Conservation (phyloP, 257 asterid species). For the Capsicum baccatum region DNA sequence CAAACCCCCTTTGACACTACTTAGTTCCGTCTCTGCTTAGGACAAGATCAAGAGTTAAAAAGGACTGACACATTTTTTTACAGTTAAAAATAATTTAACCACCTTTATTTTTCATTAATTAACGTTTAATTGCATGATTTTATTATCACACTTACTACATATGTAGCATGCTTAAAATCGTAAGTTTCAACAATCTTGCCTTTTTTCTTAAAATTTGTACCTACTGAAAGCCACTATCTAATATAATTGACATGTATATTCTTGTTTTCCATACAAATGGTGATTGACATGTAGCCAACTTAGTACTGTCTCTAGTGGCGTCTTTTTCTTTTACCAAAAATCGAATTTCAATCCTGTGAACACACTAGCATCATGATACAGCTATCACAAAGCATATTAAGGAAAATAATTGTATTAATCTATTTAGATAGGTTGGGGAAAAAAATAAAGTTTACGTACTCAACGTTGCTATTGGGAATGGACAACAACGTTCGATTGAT, state of each 20-base stretch:
- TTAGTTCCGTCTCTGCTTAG: no score
- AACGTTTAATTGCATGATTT: no score
- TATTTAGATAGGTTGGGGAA: not conserved
- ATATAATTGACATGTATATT: not conserved
- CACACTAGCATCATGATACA: not conserved
- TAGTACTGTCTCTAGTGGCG: not conserved
- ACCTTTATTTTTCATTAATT: not conserved
- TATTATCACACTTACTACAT: no score
- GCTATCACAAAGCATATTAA: not conserved
- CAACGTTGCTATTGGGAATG: slow-evolving; percentile 63
- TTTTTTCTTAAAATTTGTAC: not conserved
- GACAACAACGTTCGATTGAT: slow-evolving; percentile 74
- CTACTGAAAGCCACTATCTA: not conserved
- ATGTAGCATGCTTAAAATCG: not conserved
- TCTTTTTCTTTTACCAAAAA: not conserved
- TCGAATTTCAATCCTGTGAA: not conserved
- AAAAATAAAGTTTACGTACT: slow-evolving; percentile 44
- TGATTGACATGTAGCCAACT: not conserved
- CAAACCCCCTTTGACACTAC: no score
- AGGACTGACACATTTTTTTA: not conserved
- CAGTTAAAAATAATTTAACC: no score
- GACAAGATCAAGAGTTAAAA: not conserved
- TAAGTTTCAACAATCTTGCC: not conserved
- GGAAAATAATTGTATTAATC: not conserved
- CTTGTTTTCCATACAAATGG: not conserved